Percentiles rank a stretch among this genome's conserved stretches.
Conservation (phyloP, 1,284 basidiomycete species). For the Boletus semigastroideus region DNA sequence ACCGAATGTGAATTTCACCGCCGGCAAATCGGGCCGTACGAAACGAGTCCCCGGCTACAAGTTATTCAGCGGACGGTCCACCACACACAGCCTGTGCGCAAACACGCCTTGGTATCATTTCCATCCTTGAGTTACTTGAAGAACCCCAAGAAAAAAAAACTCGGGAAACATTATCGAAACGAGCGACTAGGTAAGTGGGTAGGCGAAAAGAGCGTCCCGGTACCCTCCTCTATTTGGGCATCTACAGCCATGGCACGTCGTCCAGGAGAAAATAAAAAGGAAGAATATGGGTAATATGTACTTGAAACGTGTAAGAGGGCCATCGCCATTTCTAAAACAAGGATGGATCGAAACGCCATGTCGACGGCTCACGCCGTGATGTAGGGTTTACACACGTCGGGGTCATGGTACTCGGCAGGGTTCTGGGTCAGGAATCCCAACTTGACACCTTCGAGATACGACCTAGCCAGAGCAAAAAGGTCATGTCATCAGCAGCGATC, state of each 20-base stretch:
- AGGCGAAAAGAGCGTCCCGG: not conserved
- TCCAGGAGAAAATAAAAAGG: not conserved
- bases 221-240: not conserved
- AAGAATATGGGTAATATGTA: not conserved
- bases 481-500: not conserved
- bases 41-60: too few species aligned
- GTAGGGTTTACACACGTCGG: constrained; percentile 61
- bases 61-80: too few species aligned
- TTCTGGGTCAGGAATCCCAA: constrained; percentile 63
- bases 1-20: too few species aligned
- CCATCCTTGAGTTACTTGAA: not conserved
- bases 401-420: constrained; percentile 54
- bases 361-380: constrained; percentile 11
- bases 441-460: constrained; percentile 63
- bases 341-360: not conserved
- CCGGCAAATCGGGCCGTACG: too few species aligned
- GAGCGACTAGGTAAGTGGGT: not conserved
- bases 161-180: not conserved
- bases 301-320: not conserved
- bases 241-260: not conserved
- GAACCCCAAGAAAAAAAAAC: not conserved
- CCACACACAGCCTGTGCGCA: too few species aligned
- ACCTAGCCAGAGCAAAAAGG: constrained; percentile 44
- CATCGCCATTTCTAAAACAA: too few species aligned
- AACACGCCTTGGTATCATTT: not conserved